Conservation (phyloP, 208 protist species). For the Blechomonas ayalai region DNA sequence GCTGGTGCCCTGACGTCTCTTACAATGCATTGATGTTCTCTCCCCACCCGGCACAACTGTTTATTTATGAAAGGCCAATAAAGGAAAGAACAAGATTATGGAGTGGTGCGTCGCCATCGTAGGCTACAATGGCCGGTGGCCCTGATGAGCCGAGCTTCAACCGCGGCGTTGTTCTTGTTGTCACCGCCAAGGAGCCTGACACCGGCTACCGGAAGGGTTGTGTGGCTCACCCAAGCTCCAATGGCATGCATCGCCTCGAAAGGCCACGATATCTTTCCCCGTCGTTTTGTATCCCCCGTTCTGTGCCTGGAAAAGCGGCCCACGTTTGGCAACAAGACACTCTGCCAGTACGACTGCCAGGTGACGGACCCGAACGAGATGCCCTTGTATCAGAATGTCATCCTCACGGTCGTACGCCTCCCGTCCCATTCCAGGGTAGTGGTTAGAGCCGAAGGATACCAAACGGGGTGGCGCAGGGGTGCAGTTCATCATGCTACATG, state of each 20-base stretch:
- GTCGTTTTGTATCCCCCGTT: conserved; percentile 30
- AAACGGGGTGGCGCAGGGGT: background rate
- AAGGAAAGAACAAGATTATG: background rate
- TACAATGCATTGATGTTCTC: no score
- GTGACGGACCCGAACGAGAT: conserved; percentile 36
- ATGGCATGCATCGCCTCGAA: background rate
- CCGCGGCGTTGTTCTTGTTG: conserved; percentile 72
- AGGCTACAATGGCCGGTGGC: conserved; percentile 49
- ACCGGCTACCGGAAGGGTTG: conserved; percentile 86
- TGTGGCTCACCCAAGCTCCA: conserved; percentile 3
- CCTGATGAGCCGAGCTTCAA: conserved; percentile 81
- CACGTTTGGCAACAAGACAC: conserved; percentile 35
- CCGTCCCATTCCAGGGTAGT: conserved; percentile 53
- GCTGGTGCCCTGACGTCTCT: no score
- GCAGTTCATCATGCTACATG: background rate
- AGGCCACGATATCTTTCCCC: conserved; percentile 18
- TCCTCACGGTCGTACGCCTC: conserved; percentile 45
- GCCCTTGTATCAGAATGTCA: conserved; percentile 35
- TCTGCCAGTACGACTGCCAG: conserved; percentile 57
- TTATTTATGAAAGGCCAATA: background rate
- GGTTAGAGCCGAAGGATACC: conserved; percentile 28
- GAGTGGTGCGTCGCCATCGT: conserved; percentile 76
- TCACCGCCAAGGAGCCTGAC: conserved; percentile 62
- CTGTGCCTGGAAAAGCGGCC: conserved; percentile 5
- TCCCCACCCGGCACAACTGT: background rate